Conservation (phyloP, 129 eudicot genomes). For the Flaveria bidentis region DNA sequence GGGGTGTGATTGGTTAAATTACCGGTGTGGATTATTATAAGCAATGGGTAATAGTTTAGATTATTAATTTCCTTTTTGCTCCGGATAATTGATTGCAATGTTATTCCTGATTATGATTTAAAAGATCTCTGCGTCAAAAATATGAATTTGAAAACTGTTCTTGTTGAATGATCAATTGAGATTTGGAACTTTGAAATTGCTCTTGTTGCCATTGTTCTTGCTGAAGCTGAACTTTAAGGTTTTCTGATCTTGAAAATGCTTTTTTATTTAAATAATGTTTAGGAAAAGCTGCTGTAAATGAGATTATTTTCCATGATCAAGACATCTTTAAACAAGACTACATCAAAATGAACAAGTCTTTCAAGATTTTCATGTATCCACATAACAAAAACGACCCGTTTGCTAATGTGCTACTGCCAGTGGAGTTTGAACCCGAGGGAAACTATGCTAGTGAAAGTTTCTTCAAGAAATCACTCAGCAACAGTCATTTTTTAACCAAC, state of each 20-base stretch:
- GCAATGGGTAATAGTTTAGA: too few species aligned
- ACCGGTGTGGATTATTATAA: too few species aligned
- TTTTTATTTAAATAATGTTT: conserved; percentile 9
- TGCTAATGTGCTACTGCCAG: conserved; percentile 73
- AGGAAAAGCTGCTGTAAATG: conserved; percentile 38
- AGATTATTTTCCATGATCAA: conserved; percentile 60
- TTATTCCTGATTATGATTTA: background rate
- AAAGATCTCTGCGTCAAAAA: background rate
- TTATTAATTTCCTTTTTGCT: too few species aligned
- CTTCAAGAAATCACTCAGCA: conserved; percentile 72
- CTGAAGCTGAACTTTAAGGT: background rate
- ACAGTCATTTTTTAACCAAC: conserved; percentile 75
- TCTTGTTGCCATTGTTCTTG: too few species aligned
- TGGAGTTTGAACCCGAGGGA: conserved; percentile 70
- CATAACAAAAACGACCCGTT: conserved; percentile 72
- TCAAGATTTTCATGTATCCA: conserved; percentile 75
- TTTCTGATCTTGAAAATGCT: conserved; percentile 3
- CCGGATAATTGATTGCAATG: too few species aligned
- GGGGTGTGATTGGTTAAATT: too few species aligned
- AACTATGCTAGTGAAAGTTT: conserved; percentile 95
- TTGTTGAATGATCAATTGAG: background rate
- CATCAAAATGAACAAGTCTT: conserved; percentile 64
- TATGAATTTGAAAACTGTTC: background rate
- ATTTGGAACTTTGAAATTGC: too few species aligned
- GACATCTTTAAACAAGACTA: conserved; percentile 60